Evolutionary conservation across 2,329 filamentous ascomycete genomes (phyloP).

Genomic region (Coniochaeta ligniaria): DNA sequence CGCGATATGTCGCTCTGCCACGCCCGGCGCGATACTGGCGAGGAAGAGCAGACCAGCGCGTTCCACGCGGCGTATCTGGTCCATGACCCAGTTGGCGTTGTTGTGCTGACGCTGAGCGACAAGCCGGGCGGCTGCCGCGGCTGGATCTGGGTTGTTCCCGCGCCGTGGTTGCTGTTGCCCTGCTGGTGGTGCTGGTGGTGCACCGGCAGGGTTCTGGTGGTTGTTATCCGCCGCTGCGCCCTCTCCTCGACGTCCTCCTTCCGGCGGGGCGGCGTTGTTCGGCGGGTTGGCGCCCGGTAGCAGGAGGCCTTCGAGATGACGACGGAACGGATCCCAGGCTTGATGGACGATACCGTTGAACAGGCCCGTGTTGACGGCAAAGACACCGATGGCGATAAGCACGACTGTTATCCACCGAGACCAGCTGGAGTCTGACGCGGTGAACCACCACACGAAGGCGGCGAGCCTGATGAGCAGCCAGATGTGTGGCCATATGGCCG

Average conservation of each 20-base stretch:
- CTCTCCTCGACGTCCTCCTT: slow-evolving; percentile 17
- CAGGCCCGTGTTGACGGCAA: slow-evolving; percentile 53
- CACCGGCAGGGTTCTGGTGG: slow-evolving; percentile 17
- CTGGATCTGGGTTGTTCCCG: slow-evolving; percentile 30
- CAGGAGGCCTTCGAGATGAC: slow-evolving; percentile 52
- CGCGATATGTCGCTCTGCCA: slow-evolving; percentile 59
- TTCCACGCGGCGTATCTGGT: slow-evolving; percentile 47
- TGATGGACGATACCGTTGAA: slow-evolving; percentile 49
- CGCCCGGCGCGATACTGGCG: slow-evolving; percentile 58
- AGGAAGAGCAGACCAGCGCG: slow-evolving; percentile 56
- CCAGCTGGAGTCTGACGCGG: slow-evolving; percentile 50
- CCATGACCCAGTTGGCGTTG: slow-evolving; percentile 41
- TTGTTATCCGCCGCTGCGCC: slow-evolving; percentile 10
- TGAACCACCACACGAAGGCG: slow-evolving; percentile 60
- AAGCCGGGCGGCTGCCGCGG: slow-evolving; percentile 45
- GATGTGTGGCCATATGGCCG: slow-evolving; percentile 50
- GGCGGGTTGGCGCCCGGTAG: slow-evolving; percentile 34
- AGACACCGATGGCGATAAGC: slow-evolving; percentile 44
- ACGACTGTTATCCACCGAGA: slow-evolving; percentile 50
- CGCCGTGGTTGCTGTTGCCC: slow-evolving; percentile 11
- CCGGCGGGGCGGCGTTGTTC: slow-evolving; percentile 10
- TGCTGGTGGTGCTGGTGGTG: slow-evolving; percentile 11
- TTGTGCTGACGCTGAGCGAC: slow-evolving; percentile 36
- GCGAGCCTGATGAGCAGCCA: slow-evolving; percentile 53
- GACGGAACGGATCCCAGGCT: slow-evolving; percentile 47